A percentile compares a stretch with the other conserved stretches of the same genome.
Evolutionary conservation across 768 basidiomycete species (phyloP).

Genomic region (Termitomyces sp.): DNA sequence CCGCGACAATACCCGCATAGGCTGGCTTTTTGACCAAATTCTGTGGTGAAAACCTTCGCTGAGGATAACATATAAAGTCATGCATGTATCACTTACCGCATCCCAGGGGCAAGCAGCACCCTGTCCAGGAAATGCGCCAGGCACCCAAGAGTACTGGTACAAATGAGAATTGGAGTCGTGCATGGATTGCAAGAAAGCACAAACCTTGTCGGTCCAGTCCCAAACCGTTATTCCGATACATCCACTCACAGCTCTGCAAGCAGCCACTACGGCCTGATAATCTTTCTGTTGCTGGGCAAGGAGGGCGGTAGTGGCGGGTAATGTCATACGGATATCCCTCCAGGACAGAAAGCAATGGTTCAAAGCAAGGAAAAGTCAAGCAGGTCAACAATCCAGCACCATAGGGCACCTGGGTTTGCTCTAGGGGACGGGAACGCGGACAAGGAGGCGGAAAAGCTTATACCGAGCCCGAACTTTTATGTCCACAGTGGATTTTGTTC

Average conservation of each 20-base stretch:
- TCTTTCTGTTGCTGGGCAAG: slow-evolving; percentile 55
- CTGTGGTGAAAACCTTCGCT: slow-evolving; percentile 14
- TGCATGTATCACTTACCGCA: slow-evolving; percentile 17
- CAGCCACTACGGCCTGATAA: slow-evolving; percentile 52
- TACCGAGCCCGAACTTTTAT: slow-evolving; percentile 89
- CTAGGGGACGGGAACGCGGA: slow-evolving; percentile 95
- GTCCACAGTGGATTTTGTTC: slow-evolving; percentile 76
- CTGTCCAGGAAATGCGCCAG: slow-evolving; percentile 31
- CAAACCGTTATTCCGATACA: slow-evolving; percentile 46
- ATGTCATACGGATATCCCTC: slow-evolving; percentile 68
- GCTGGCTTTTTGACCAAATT: slow-evolving; percentile 42
- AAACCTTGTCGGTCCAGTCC: slow-evolving; percentile 32
- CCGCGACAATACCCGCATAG: slow-evolving; percentile 41
- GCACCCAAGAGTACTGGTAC: slow-evolving; percentile 36
- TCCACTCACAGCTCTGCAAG: slow-evolving; percentile 42
- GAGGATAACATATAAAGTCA: not conserved
- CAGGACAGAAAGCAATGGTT: slow-evolving; percentile 41
- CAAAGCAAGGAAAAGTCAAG: slow-evolving; percentile 34
- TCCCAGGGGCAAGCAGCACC: slow-evolving; percentile 38
- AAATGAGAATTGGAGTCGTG: not conserved
- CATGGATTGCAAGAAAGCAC: not conserved
- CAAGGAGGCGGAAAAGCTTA: slow-evolving; percentile 81
- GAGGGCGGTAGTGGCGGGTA: slow-evolving; percentile 45
- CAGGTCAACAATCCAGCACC: slow-evolving; percentile 30
- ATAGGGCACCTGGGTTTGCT: slow-evolving; percentile 39